Conservation (phyloP, 2,329 filamentous ascomycete species). For the Ophiostoma ips region DNA sequence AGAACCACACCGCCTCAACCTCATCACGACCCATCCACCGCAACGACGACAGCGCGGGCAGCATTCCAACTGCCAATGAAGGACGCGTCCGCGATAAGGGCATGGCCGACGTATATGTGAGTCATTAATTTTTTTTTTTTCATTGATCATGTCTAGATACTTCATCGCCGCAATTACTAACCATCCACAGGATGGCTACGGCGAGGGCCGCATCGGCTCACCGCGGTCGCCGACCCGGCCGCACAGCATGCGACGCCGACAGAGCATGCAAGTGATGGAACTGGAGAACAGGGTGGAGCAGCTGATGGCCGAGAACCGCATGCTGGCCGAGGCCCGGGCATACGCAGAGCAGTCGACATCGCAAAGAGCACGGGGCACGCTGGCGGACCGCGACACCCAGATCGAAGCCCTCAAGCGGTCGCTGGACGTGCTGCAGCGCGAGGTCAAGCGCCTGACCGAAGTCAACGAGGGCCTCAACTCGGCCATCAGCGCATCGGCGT, state of each 20-base stretch:
- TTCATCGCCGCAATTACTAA: neutral
- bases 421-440: slow-evolving; percentile 65
- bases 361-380: slow-evolving; percentile 51
- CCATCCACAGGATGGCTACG: slow-evolving; percentile 66
- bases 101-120: slow-evolving; percentile 91
- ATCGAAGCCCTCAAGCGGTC: slow-evolving; percentile 71
- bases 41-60: slow-evolving; percentile 10
- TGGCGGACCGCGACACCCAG: slow-evolving; percentile 74
- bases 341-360: slow-evolving; percentile 46
- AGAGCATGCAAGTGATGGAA: slow-evolving; percentile 94
- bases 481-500: slow-evolving; percentile 62
- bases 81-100: slow-evolving; percentile 70
- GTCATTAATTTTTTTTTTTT: slow-evolving; percentile 26
- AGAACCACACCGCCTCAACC: slow-evolving; percentile 14
- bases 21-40: slow-evolving; percentile 12
- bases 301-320: slow-evolving; percentile 70
- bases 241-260: slow-evolving; percentile 88
- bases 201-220: slow-evolving; percentile 73
- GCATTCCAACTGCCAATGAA: slow-evolving; percentile 69
- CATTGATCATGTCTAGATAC: neutral
- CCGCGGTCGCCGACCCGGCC: slow-evolving; percentile 87
- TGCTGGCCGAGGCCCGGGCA: slow-evolving; percentile 58
- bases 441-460: slow-evolving; percentile 67
- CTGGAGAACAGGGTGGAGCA: slow-evolving; percentile 77
- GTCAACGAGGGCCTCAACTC: slow-evolving; percentile 69